These are phyloP conservation scores for Colletotrichum navitas DNA, from an alignment of 2,329 filamentous ascomycete genomes.

Conservation along the genomic window DNA sequence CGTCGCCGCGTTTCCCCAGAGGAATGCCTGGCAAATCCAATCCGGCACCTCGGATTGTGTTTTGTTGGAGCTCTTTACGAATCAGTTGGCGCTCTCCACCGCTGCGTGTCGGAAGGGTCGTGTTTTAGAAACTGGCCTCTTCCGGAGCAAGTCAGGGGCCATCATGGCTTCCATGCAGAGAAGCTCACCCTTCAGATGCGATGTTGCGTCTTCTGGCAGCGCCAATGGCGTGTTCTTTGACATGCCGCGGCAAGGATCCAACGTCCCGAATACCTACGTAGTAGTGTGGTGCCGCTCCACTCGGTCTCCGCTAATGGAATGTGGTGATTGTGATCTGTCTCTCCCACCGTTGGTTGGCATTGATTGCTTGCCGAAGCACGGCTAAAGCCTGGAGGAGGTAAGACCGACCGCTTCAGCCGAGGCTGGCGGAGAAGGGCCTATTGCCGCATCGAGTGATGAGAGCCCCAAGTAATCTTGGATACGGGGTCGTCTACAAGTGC, in stretches of 20 bases:
- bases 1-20: slow-evolving; percentile 31
- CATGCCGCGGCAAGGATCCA: neutral
- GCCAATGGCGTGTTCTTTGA: too few relatives aligned
- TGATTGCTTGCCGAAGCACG: neutral
- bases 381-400: too few relatives aligned
- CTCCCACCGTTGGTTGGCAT: slow-evolving; percentile 7
- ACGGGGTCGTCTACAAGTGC: slow-evolving; percentile 33
- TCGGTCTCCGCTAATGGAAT: neutral
- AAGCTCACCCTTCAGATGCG: slow-evolving; percentile 7
- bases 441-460: slow-evolving; percentile 22
- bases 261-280: neutral
- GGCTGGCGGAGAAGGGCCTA: slow-evolving; percentile 6
- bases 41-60: slow-evolving; percentile 27
- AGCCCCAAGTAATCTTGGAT: slow-evolving; percentile 28
- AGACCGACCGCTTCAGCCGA: slow-evolving; percentile 14
- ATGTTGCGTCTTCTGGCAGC: neutral
- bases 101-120: neutral
- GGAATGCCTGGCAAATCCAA: slow-evolving; percentile 26
- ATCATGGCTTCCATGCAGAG: neutral
- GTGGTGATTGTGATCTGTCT: neutral
- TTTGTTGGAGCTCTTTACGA: slow-evolving; percentile 9
- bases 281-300: neutral
- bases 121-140: neutral
- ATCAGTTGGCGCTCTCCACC: slow-evolving; percentile 16
- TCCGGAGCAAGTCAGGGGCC: neutral